phyloP scores from a whole-genome alignment of 2,329 filamentous ascomycete genomes.

The Fusarium devonianum region DNA sequence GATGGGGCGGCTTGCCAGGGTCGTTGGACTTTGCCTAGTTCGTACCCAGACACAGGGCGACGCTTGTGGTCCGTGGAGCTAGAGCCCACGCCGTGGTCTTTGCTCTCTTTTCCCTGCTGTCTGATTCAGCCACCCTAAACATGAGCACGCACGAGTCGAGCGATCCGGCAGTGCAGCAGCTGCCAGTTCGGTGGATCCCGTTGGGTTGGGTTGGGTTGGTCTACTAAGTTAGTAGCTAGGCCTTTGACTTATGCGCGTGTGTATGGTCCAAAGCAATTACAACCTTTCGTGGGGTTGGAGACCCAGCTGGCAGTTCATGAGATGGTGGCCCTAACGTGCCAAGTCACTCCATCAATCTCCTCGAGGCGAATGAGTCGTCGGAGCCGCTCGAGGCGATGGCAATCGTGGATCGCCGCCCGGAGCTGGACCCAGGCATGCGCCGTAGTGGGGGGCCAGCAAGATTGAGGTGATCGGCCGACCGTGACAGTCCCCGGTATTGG shows the following conservation, averaged over 20 bases:
- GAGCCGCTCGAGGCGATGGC: constrained; percentile 2
- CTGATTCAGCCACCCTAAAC: constrained; percentile 39
- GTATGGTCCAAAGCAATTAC: too few species aligned
- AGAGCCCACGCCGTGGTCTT: constrained; percentile 26
- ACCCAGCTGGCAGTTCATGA: not conserved
- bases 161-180: constrained; percentile 29
- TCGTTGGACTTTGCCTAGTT: constrained; percentile 34
- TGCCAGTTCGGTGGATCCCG: constrained; percentile 28
- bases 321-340: constrained; percentile 1
- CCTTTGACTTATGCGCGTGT: too few species aligned
- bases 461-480: constrained; percentile 40
- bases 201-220: constrained; percentile 24
- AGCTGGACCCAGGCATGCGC: too few species aligned
- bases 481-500: constrained; percentile 14
- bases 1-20: constrained; percentile 37
- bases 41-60: constrained; percentile 21
- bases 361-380: constrained; percentile 21
- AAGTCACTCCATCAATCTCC: constrained; percentile 7
- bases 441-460: constrained; percentile 25
- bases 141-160: constrained; percentile 31
- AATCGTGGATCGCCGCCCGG: constrained; percentile 22
- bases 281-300: constrained; percentile 9
- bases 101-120: constrained; percentile 22
- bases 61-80: constrained; percentile 31
- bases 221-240: too few species aligned